Conservation (phyloP, 225 moss, liverwort and hornwort species). For the Marchantia paleacea region DNA sequence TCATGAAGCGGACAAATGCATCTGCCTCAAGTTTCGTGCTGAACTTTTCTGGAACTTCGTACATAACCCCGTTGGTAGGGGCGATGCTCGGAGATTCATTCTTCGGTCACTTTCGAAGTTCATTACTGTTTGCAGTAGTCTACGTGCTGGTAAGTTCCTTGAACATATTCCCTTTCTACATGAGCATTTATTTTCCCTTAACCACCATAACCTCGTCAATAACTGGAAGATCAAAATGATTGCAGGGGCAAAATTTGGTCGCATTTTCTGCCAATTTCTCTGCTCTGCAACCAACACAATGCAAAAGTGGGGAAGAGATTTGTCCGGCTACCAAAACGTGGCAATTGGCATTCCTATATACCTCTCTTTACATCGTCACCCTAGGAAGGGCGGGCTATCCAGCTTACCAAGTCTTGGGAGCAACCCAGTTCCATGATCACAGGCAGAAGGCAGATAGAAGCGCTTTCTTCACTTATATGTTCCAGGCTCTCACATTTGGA, state of each 20-base stretch:
- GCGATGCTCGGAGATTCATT: constrained; percentile 65
- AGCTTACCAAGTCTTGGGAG: constrained; percentile 1
- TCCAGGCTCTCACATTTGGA: constrained; percentile 10
- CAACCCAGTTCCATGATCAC: not conserved
- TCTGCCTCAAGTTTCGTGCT: not conserved
- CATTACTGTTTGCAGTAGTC: constrained; percentile 2
- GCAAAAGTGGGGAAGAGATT: not conserved
- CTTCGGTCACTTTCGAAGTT: constrained; percentile 65
- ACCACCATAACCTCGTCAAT: too few relatives aligned
- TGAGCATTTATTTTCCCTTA: not conserved
- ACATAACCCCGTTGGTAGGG: constrained; percentile 11
- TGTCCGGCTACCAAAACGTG: not conserved
- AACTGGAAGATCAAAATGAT: too few relatives aligned
- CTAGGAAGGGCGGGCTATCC: not conserved
- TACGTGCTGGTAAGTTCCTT: constrained; percentile 5
- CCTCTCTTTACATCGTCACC: not conserved
- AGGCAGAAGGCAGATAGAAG: not conserved
- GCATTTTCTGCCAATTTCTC: not conserved
- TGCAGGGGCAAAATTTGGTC: not conserved
- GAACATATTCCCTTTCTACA: constrained; percentile 1
- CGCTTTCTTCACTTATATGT: constrained; percentile 1
- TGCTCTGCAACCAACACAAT: not conserved
- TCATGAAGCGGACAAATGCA: not conserved
- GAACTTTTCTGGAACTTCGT: constrained; percentile 7
- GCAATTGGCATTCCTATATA: not conserved